Evolutionary conservation across 352 stramenopile genomes (phyloP), one percentile per base, ranked within the genome.

Genomic region (Phytophthora pseudosyringae): DNA sequence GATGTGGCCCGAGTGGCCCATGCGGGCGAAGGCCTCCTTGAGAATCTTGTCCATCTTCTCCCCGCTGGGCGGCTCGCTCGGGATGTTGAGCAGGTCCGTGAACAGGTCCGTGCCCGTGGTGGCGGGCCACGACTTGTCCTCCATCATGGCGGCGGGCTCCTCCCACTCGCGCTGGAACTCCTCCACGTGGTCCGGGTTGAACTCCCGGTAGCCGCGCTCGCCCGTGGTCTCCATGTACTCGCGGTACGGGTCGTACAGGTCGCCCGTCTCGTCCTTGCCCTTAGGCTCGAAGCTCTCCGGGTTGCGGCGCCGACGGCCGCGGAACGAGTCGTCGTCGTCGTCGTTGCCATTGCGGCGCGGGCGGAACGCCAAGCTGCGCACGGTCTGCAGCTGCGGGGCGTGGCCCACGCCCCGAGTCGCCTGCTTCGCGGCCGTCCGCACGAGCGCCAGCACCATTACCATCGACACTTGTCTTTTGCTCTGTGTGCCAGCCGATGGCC

Each of bases 71-170:
- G 73, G 69, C 53, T 86, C 75, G 50, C 51, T 72, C 46, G 82
- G 76, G 35, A 96, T 79, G 71, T 96, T 94, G 60, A 94, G 70
- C 67, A 96, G 68, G 67, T 96, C 88, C 49, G 71, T 64, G 59
- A 93, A 96, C 55, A 94, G 64, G 43, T 96, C 84, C 12, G 86
- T 79, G 67, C 83, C 84, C 1, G 86, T 86, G 13, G 88, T 96
- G 41, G 78, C 63, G 1, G 88, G 88, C 88, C 88, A 96, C 66
- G 83, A 93, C 73, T 96, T 96, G 74, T 96, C 88, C 33, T 86
- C 84, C 88, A 96, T 96, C 73, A 96, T 78, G 38, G 89, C 69
- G 50, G 88, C 84, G 4, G 83, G 82, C 64, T 93, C 86, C 51
- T 78, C 69, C 86, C 86, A 94, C 76, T 82, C 75, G 21, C 78